Evolutionary conservation across 1,284 basidiomycete species (phyloP), one percentile per base, ranked within the genome.

Genomic region (Ceraceosorus guamensis): DNA sequence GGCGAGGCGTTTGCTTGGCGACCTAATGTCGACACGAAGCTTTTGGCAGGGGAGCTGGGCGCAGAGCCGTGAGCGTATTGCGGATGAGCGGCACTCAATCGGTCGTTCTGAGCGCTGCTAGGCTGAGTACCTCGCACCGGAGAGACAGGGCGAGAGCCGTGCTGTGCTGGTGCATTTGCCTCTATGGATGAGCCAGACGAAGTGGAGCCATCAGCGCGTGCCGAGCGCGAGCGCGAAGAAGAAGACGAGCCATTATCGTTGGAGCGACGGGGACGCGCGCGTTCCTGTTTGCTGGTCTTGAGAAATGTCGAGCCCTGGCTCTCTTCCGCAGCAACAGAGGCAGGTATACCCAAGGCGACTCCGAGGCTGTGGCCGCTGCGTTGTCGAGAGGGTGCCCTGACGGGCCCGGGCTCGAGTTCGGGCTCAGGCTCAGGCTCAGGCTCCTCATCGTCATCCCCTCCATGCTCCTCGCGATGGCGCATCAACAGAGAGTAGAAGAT

Each of bases 401-500:
- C 30, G 33, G 14, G 16, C 13, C 41, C n/a, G 6, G n/a, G 32
- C 13, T 32, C 55, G 14, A 53, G 55, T 37, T 55, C 61, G 35
- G n/a, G n/a, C n/a, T n/a, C n/a, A n/a, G n/a, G 8, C 37, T 61
- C 63, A 14, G 62, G 62, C 13, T 70, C 64, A 56, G 65, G 61
- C 41, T 70, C 71, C 0, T 71, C 71, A 18, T 75, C 71, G 34
- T 73, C 73, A 44, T 73, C 73, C 5, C 64, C 65, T 51, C 61
- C 64, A 51, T 75, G 70, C 48, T 71, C 70, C 51, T 75, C 73
- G 24, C 70, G 71, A 48, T 75, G 71, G 14, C 65, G 62, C 6
- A 67, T 63, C n/a, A 76, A 57, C 8, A 76, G 63, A 37, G 66
- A 64, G 60, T 76, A 76, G 57, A 76, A 76, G 3, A 70, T 73